These are phyloP conservation scores for Rhodotorula diobovata DNA, from an alignment of 768 basidiomycete species.

Conservation along the genomic window DNA sequence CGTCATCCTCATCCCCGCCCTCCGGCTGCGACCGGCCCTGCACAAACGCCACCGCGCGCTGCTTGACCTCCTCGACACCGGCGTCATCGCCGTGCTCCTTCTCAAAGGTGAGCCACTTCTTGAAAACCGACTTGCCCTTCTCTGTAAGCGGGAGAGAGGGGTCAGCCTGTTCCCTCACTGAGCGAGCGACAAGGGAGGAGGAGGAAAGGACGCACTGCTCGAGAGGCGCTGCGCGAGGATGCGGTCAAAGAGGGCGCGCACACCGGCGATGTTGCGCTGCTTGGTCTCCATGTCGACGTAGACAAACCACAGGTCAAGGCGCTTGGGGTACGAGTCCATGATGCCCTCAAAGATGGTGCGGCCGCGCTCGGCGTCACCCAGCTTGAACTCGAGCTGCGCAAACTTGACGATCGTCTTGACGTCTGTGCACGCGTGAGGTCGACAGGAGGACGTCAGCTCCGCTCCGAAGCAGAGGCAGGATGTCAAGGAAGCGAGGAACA, in stretches of 20 bases:
- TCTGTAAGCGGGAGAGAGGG: slow-evolving; percentile 50
- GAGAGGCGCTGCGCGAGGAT: slow-evolving; percentile 81
- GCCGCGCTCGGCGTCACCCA: slow-evolving; percentile 88
- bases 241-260: slow-evolving; percentile 83
- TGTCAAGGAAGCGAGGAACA: neutral
- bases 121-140: slow-evolving; percentile 68
- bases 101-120: slow-evolving; percentile 92
- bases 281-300: slow-evolving; percentile 95
- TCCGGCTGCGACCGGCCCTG: slow-evolving; percentile 15
- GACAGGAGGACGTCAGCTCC: too few relatives aligned
- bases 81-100: slow-evolving; percentile 78
- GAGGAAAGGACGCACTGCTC: slow-evolving; percentile 60
- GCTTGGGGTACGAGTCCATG: slow-evolving; percentile 88
- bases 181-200: too few relatives aligned
- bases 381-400: slow-evolving; percentile 89
- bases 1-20: slow-evolving; percentile 12
- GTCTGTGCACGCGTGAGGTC: slow-evolving; percentile 54
- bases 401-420: slow-evolving; percentile 93
- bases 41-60: slow-evolving; percentile 72
- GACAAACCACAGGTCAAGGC: slow-evolving; percentile 90
- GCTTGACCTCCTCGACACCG: slow-evolving; percentile 73
- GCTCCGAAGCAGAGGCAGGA: neutral
- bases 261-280: slow-evolving; percentile 69
- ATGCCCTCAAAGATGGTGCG: slow-evolving; percentile 96
- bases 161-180: neutral